Evolutionary conservation across 208 protist species (phyloP).

Genomic region (Trypanosoma conorhini): DNA sequence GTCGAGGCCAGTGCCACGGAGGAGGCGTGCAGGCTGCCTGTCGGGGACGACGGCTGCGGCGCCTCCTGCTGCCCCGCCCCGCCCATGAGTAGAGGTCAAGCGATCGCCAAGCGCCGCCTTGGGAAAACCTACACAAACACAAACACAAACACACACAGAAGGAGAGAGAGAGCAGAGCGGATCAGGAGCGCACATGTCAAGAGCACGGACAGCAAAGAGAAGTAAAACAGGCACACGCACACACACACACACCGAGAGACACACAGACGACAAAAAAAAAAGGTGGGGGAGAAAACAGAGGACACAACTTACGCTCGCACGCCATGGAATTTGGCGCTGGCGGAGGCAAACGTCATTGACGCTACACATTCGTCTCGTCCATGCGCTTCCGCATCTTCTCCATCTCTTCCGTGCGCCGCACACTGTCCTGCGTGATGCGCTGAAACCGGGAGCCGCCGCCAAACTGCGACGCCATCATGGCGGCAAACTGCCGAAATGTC

Average conservation of each 20-base stretch:
- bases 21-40: background rate
- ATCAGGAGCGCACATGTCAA: background rate
- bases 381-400: slow-evolving; percentile 33
- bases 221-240: background rate
- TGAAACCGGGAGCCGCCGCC: slow-evolving; percentile 83
- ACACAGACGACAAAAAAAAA: slow-evolving; percentile 23
- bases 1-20: slow-evolving; percentile 46
- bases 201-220: slow-evolving; percentile 1
- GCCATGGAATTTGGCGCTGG: background rate
- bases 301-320: background rate
- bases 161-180: slow-evolving; percentile 1
- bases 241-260: background rate
- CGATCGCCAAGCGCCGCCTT: too few species aligned
- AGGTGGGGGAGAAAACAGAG: slow-evolving; percentile 13
- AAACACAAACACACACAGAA: background rate
- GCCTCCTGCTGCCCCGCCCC: background rate
- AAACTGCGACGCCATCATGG: slow-evolving; percentile 68
- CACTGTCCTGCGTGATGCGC: slow-evolving; percentile 71
- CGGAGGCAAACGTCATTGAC: background rate
- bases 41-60: background rate
- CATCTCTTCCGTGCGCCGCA: slow-evolving; percentile 39
- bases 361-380: slow-evolving; percentile 28
- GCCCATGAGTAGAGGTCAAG: background rate
- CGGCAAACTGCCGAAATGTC: slow-evolving; percentile 58
- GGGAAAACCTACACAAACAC: background rate